Conservation (phyloP, 1,139 yeast genomes). For the Taphrina wiesneri region DNA sequence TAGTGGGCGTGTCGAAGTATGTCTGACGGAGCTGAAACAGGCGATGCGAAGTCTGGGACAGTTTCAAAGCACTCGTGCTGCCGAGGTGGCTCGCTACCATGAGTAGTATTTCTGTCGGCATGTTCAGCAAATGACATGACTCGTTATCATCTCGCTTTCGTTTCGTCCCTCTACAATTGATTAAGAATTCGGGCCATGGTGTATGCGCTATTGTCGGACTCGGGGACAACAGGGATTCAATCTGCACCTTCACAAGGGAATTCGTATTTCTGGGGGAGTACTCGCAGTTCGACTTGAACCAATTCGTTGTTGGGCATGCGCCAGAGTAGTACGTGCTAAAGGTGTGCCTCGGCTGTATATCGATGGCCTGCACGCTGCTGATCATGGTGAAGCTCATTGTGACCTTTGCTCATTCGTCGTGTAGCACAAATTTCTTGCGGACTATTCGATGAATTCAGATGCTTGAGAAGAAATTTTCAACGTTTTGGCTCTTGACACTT, state of each 20-base stretch:
- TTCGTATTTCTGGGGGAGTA: neutral
- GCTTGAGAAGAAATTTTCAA: neutral
- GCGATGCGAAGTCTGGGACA: neutral
- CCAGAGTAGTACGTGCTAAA: neutral
- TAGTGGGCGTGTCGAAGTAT: neutral
- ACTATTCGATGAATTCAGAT: neutral
- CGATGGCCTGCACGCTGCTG: neutral
- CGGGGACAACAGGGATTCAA: constrained; percentile 1
- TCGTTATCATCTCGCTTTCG: neutral
- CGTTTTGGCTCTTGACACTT: neutral
- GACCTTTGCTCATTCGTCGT: neutral
- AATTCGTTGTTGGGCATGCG: neutral
- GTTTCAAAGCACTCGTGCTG: neutral
- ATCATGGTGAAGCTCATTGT: neutral
- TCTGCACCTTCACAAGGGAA: neutral
- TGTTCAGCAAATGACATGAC: neutral
- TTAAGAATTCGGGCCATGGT: neutral
- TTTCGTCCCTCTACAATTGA: neutral
- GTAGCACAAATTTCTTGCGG: neutral
- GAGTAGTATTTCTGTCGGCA: neutral
- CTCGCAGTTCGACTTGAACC: neutral
- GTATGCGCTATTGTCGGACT: neutral
- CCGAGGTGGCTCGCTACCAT: neutral
- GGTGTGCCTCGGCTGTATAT: neutral
- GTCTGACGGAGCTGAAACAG: neutral